These are phyloP conservation scores for Metschnikowia sp. DNA, from an alignment of 805 yeast species.

Conservation along the genomic window DNA sequence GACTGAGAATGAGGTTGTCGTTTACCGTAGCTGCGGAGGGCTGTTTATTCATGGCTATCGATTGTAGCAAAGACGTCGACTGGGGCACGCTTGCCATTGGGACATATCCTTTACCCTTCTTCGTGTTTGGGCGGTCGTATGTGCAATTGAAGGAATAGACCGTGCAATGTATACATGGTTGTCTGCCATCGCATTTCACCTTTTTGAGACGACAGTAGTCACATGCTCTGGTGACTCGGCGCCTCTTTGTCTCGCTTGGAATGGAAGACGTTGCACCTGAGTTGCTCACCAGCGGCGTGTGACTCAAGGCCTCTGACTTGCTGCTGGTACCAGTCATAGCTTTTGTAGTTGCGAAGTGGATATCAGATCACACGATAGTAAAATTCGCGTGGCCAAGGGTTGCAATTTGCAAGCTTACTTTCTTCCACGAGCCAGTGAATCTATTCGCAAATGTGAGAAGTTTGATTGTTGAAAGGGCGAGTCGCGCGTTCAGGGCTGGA, in stretches of 20 bases:
- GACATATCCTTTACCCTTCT: conserved; percentile 41
- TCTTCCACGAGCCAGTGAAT: no score
- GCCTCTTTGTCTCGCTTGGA: conserved; percentile 37
- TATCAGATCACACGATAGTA: no score
- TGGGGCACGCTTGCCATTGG: conserved; percentile 17
- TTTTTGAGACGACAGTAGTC: conserved; percentile 72
- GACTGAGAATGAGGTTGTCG: conserved; percentile 24
- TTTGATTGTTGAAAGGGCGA: no score
- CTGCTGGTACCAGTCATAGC: no score
- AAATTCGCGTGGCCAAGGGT: no score
- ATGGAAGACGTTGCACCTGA: neutral
- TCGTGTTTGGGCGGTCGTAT: conserved; percentile 70
- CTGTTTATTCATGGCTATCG: conserved; percentile 15
- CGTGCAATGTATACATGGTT: conserved; percentile 80
- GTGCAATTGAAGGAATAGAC: conserved; percentile 84
- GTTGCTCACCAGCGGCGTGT: no score
- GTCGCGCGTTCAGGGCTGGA: no score
- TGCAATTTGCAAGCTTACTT: no score
- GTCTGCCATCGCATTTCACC: conserved; percentile 76
- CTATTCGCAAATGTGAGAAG: no score
- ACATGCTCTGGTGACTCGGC: conserved; percentile 72
- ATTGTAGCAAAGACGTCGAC: conserved; percentile 17
- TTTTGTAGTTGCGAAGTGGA: no score
- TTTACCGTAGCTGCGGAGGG: conserved; percentile 12
- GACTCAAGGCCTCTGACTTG: no score